A percentile compares a stretch with the other conserved stretches of the same genome.
Conservation (phyloP, 148 eudicot species). For the Silene uniflora region DNA sequence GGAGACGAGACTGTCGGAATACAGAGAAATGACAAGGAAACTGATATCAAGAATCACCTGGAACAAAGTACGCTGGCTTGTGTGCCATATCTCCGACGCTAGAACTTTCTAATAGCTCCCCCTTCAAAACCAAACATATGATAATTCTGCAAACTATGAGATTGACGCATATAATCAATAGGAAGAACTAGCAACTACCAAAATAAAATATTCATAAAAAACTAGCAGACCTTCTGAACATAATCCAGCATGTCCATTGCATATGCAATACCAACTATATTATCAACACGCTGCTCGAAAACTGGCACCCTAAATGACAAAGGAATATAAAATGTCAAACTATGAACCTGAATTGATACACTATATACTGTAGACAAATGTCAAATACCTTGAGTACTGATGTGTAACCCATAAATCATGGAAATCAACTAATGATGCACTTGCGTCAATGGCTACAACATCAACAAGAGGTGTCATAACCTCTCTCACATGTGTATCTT, state of each 20-base stretch:
- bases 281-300: conserved; percentile 93
- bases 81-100: conserved; percentile 89
- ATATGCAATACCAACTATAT: conserved; percentile 95
- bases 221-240: conserved; percentile 66
- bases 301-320: conserved; percentile 72
- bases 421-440: conserved; percentile 90
- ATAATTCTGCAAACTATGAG: conserved; percentile 55
- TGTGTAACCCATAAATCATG: conserved; percentile 87
- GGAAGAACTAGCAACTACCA: conserved; percentile 10
- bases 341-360: conserved; percentile 11
- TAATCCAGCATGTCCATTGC: conserved; percentile 97
- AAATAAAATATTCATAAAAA: conserved; percentile 13
- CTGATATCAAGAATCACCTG: conserved; percentile 50
- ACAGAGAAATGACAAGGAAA: neutral
- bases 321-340: conserved; percentile 11
- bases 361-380: neutral
- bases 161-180: conserved; percentile 30
- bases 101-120: conserved; percentile 80
- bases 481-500: conserved; percentile 96
- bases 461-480: conserved; percentile 99
- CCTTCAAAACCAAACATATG: conserved; percentile 72
- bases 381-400: conserved; percentile 84
- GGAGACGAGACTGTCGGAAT: neutral
- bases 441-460: conserved; percentile 93
- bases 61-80: conserved; percentile 96